phyloP scores from a whole-genome alignment of 352 stramenopile genomes.

The Phytophthora nicotianae region DNA sequence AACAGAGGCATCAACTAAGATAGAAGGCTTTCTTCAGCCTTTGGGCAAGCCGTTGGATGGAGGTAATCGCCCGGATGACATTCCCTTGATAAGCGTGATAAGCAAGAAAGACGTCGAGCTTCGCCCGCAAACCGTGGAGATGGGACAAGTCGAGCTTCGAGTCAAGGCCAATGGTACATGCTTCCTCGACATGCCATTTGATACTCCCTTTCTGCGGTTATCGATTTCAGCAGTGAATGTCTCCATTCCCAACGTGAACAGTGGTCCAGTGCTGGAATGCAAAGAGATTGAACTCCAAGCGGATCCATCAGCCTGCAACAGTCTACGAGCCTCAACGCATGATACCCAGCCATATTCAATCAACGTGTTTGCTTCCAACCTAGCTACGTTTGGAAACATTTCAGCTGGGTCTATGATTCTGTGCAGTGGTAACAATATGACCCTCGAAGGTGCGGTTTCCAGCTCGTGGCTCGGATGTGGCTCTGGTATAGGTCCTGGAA shows the following conservation, averaged over 20 bases:
- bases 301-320: conserved; percentile 43
- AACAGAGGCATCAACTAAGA: conserved; percentile 33
- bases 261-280: conserved; percentile 52
- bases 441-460: conserved; percentile 43
- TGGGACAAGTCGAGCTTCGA: conserved; percentile 44
- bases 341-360: conserved; percentile 43
- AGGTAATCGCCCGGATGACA: conserved; percentile 11
- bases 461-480: conserved; percentile 52
- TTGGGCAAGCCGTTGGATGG: conserved; percentile 24
- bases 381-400: conserved; percentile 50
- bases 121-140: conserved; percentile 51
- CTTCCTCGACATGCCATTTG: conserved; percentile 61
- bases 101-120: conserved; percentile 51
- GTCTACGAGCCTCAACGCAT: conserved; percentile 19
- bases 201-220: conserved; percentile 56
- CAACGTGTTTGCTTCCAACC: conserved; percentile 48
- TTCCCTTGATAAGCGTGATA: conserved; percentile 33
- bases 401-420: conserved; percentile 64
- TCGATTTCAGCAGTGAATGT: conserved; percentile 53
- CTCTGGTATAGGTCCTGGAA: conserved; percentile 57
- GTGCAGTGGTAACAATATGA: conserved; percentile 51
- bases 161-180: conserved; percentile 39
- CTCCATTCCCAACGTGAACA: conserved; percentile 48
- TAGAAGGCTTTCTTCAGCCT: conserved; percentile 56
- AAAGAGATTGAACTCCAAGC: conserved; percentile 47